Conservation (phyloP, 2,329 filamentous ascomycete genomes). For the Parasarocladium wereldwijsianum region DNA sequence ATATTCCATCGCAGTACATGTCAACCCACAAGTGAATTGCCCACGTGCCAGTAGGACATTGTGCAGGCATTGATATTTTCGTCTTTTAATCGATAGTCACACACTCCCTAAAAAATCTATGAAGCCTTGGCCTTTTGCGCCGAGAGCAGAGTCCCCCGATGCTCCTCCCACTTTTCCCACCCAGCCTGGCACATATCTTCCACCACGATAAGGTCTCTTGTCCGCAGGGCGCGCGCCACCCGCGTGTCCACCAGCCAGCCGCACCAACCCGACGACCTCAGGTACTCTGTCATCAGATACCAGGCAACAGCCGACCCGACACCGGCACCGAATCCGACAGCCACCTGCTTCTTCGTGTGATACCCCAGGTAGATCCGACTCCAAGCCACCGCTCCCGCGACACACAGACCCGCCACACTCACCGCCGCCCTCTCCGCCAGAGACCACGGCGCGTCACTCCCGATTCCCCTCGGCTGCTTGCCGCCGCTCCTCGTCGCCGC, state of each 20-base stretch:
- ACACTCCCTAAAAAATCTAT: slow-evolving; percentile 5
- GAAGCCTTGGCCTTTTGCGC: background rate
- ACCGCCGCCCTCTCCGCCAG: slow-evolving; percentile 42
- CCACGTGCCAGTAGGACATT: no score
- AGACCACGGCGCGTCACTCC: slow-evolving; percentile 34
- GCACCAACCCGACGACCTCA: slow-evolving; percentile 55
- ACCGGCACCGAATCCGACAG: slow-evolving; percentile 64
- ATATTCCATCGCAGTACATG: no score
- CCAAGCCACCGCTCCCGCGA: slow-evolving; percentile 57
- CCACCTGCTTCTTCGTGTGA: slow-evolving; percentile 75
- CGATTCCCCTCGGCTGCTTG: background rate
- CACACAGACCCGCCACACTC: slow-evolving; percentile 39
- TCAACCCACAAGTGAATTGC: no score
- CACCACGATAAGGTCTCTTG: slow-evolving; percentile 72
- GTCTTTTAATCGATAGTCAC: no score
- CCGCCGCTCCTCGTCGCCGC: background rate
- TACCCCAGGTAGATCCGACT: slow-evolving; percentile 88
- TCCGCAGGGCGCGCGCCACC: slow-evolving; percentile 48
- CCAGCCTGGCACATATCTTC: slow-evolving; percentile 85
- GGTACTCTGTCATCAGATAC: slow-evolving; percentile 57
- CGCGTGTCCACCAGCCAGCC: slow-evolving; percentile 56
- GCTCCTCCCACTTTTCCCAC: slow-evolving; percentile 78
- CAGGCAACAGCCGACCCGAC: slow-evolving; percentile 56
- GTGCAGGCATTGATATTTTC: no score
- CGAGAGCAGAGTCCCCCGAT: background rate